phyloP scores from a whole-genome alignment of 2,329 filamentous ascomycete species.

The Sarocladium oryzae region DNA sequence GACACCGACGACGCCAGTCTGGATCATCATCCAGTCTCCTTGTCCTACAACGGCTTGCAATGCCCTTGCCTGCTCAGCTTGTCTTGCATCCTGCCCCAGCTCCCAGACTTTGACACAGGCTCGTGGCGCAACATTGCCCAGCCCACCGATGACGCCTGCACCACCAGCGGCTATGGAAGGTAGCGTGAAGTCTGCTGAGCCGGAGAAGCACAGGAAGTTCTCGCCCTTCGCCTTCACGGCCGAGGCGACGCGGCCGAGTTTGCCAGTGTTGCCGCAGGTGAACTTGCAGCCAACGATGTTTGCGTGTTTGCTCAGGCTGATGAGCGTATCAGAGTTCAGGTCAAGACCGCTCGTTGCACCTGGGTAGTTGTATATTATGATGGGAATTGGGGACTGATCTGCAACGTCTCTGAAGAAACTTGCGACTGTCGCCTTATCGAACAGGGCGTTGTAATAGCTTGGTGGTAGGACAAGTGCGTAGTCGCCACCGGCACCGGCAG shows the following conservation, averaged over 20 bases:
- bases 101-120: constrained; percentile 56
- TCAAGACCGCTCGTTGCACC: constrained; percentile 58
- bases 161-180: constrained; percentile 63
- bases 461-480: constrained; percentile 72
- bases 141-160: constrained; percentile 64
- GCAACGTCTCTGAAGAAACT: constrained; percentile 60
- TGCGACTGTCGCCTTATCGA: constrained; percentile 52
- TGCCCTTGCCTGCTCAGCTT: constrained; percentile 49
- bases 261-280: constrained; percentile 65
- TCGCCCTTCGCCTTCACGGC: constrained; percentile 39
- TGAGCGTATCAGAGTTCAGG: constrained; percentile 55
- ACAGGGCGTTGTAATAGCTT: constrained; percentile 65
- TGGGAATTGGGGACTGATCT: constrained; percentile 54
- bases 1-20: constrained; percentile 64
- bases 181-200: constrained; percentile 66
- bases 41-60: constrained; percentile 60
- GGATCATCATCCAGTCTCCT: constrained; percentile 67
- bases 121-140: constrained; percentile 65
- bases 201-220: constrained; percentile 63
- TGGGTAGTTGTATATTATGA: constrained; percentile 66
- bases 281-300: constrained; percentile 65
- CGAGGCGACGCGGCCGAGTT: constrained; percentile 57
- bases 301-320: constrained; percentile 51
- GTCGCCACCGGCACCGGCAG: constrained; percentile 62
- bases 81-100: constrained; percentile 50